Evolutionary conservation across 169 alveolate species (phyloP).

Genomic region (Condylostoma magnum): DNA sequence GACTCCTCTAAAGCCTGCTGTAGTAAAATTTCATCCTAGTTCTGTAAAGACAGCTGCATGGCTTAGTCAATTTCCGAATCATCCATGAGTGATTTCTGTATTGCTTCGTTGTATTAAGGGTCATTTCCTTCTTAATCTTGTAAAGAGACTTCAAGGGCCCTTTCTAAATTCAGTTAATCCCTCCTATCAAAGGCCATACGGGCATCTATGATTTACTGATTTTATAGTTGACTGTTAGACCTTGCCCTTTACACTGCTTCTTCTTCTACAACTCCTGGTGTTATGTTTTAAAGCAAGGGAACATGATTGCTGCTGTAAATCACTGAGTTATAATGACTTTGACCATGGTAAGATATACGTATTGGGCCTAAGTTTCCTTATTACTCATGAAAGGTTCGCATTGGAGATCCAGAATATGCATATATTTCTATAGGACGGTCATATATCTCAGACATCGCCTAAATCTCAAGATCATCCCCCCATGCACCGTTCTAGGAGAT

Average conservation of each 20-base stretch:
- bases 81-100: neutral
- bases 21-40: neutral
- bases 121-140: neutral
- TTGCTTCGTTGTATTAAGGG: neutral
- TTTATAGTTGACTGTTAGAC: neutral
- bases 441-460: conserved; percentile 57
- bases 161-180: neutral
- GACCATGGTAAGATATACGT: conserved; percentile 18
- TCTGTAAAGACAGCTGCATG: neutral
- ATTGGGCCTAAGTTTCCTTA: conserved; percentile 18
- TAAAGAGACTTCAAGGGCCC: neutral
- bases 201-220: neutral
- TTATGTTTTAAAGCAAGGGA: neutral
- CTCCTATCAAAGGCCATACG: conserved; percentile 4
- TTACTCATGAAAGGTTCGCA: conserved; percentile 26
- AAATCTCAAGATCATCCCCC: conserved; percentile 81
- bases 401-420: conserved; percentile 1
- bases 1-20: neutral
- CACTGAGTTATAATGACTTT: conserved; percentile 24
- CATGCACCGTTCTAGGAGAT: conserved; percentile 60
- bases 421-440: conserved; percentile 14
- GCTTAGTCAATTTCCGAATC: conserved; percentile 7
- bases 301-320: neutral
- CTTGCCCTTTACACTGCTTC: neutral
- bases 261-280: conserved; percentile 27